A percentile compares a stretch with the other conserved stretches of the same genome.
phyloP scores from a whole-genome alignment of 2,329 filamentous ascomycete genomes.

The Beauveria rudraprayagi region DNA sequence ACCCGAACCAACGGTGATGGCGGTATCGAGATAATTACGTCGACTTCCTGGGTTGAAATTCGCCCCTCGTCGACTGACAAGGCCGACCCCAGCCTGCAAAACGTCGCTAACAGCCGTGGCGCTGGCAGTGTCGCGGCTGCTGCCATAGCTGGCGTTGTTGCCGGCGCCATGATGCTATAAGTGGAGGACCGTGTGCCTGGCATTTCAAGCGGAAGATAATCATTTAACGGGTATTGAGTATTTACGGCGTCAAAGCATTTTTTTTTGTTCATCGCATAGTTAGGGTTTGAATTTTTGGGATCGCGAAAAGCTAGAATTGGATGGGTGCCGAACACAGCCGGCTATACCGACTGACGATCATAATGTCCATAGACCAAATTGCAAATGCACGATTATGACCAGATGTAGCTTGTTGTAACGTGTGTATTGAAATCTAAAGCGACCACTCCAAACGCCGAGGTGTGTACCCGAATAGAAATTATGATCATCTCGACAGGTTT shows the following conservation, averaged over 20 bases:
- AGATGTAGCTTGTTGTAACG: background rate
- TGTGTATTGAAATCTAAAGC: background rate
- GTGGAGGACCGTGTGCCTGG: background rate
- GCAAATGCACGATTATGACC: background rate
- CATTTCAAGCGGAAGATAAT: background rate
- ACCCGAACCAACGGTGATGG: conserved; percentile 41
- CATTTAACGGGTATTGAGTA: background rate
- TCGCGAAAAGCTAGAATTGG: conserved; percentile 4
- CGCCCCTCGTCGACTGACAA: conserved; percentile 26
- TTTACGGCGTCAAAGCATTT: background rate
- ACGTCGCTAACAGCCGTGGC: conserved; percentile 20
- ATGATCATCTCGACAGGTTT: background rate
- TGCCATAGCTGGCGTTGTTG: conserved; percentile 18
- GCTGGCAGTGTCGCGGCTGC: conserved; percentile 5
- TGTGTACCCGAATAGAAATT: background rate
- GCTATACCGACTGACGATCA: conserved; percentile 7
- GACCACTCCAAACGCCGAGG: background rate
- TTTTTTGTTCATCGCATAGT: conserved; percentile 1
- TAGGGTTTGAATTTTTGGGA: background rate
- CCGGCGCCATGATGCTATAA: conserved; percentile 21
- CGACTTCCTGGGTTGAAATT: conserved; percentile 41
- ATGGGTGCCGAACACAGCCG: conserved; percentile 2
- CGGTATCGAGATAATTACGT: conserved; percentile 36
- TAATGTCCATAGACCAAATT: conserved; percentile 11
- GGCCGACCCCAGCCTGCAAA: conserved; percentile 29